Evolutionary conservation across 2,329 filamentous ascomycete species (phyloP).

Genomic region (Hyphodiscus sp.): DNA sequence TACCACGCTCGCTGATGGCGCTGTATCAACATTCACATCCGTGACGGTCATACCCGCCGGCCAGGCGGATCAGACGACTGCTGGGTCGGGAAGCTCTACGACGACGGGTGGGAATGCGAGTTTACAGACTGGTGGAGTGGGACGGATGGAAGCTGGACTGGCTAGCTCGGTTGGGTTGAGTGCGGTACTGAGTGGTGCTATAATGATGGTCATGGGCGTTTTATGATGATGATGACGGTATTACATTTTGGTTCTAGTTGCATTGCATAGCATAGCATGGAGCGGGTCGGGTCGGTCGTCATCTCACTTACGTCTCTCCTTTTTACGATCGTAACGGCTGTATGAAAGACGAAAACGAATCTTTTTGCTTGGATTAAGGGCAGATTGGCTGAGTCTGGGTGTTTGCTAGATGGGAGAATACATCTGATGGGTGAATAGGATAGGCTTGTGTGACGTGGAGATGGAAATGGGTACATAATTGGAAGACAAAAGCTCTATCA

Average conservation of each 20-base stretch:
- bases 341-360: not conserved
- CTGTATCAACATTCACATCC: slow-evolving; percentile 19
- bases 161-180: not conserved
- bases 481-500: not conserved
- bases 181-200: slow-evolving; percentile 20
- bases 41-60: slow-evolving; percentile 23
- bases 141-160: slow-evolving; percentile 10
- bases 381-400: not conserved
- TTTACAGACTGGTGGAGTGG: slow-evolving; percentile 19
- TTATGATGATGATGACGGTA: slow-evolving; percentile 11
- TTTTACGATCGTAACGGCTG: slow-evolving; percentile 7
- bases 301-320: slow-evolving; percentile 6
- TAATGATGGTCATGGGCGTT: slow-evolving; percentile 15
- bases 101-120: slow-evolving; percentile 2
- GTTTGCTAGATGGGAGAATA: no score
- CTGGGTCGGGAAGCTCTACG: slow-evolving; percentile 1
- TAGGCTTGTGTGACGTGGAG: not conserved
- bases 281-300: not conserved
- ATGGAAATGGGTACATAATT: not conserved
- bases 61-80: slow-evolving; percentile 12
- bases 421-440: not conserved
- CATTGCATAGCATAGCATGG: slow-evolving; percentile 4
- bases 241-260: not conserved
- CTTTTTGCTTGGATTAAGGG: not conserved
- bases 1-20: slow-evolving; percentile 23